Percentiles rank a stretch among this genome's conserved stretches.
Conservation (phyloP, 768 basidiomycete genomes). For the Calvatia gigantea region DNA sequence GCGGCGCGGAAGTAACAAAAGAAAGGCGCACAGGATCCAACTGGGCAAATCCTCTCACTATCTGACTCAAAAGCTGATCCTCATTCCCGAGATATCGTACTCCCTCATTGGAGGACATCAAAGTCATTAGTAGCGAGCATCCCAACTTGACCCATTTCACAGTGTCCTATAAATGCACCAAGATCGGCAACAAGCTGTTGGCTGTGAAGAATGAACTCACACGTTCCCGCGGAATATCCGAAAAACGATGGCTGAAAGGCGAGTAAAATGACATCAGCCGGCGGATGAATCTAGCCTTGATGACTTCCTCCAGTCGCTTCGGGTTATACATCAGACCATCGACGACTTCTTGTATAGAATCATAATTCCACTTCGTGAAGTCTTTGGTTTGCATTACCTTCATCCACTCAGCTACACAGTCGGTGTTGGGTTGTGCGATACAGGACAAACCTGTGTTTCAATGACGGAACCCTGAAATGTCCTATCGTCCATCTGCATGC, state of each 20-base stretch:
- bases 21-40: constrained; percentile 74
- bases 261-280: constrained; percentile 92
- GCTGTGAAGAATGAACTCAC: constrained; percentile 28
- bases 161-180: constrained; percentile 56
- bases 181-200: not conserved
- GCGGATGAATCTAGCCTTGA: constrained; percentile 86
- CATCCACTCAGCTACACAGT: not conserved
- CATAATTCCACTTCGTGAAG: constrained; percentile 89
- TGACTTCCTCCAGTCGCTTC: constrained; percentile 91
- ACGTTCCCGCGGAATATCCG: constrained; percentile 70
- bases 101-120: constrained; percentile 83
- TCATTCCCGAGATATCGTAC: constrained; percentile 75
- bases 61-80: constrained; percentile 81
- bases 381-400: constrained; percentile 89
- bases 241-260: constrained; percentile 85
- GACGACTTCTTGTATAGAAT: constrained; percentile 80
- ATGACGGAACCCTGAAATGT: constrained; percentile 82
- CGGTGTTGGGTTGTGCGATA: not conserved
- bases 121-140: constrained; percentile 75
- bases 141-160: constrained; percentile 85
- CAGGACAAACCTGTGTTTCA: constrained; percentile 73
- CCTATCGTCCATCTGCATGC: constrained; percentile 94
- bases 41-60: constrained; percentile 85
- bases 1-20: not conserved
- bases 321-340: constrained; percentile 92